phyloP scores from a whole-genome alignment of 2,329 filamentous ascomycete species.

The Ophiostoma ips region DNA sequence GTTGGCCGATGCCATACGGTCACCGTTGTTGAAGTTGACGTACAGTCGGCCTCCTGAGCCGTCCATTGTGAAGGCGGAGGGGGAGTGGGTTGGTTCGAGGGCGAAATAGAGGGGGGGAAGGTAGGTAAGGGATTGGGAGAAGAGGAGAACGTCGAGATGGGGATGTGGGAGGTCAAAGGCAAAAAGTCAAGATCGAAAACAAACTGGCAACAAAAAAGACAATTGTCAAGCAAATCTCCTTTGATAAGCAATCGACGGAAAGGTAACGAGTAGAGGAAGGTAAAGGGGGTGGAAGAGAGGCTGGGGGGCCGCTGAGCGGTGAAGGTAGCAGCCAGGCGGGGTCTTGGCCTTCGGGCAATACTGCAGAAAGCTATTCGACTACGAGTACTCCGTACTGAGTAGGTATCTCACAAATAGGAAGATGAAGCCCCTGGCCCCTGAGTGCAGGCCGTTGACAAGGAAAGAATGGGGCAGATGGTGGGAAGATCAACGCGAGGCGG shows the following conservation, averaged over 20 bases:
- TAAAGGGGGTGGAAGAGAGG: background rate
- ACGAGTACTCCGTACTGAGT: background rate
- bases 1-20: conserved; percentile 40
- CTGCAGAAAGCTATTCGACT: too few relatives aligned
- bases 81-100: too few relatives aligned
- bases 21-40: conserved; percentile 49
- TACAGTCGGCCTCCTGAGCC: conserved; percentile 47
- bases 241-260: too few relatives aligned
- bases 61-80: conserved; percentile 30
- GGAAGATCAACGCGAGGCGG: too few relatives aligned
- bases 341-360: background rate
- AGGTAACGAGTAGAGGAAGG: background rate
- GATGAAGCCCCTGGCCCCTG: too few relatives aligned
- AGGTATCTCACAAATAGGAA: too few relatives aligned
- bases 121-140: too few relatives aligned
- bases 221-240: too few relatives aligned
- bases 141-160: background rate
- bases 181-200: background rate
- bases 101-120: too few relatives aligned
- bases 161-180: background rate
- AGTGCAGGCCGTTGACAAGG: too few relatives aligned
- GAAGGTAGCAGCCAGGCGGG: conserved; percentile 1
- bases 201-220: background rate
- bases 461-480: too few relatives aligned
- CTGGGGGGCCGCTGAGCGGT: background rate